Evolutionary conservation across 2,329 filamentous ascomycete genomes (phyloP).

Genomic region (Diplodia intermedia): DNA sequence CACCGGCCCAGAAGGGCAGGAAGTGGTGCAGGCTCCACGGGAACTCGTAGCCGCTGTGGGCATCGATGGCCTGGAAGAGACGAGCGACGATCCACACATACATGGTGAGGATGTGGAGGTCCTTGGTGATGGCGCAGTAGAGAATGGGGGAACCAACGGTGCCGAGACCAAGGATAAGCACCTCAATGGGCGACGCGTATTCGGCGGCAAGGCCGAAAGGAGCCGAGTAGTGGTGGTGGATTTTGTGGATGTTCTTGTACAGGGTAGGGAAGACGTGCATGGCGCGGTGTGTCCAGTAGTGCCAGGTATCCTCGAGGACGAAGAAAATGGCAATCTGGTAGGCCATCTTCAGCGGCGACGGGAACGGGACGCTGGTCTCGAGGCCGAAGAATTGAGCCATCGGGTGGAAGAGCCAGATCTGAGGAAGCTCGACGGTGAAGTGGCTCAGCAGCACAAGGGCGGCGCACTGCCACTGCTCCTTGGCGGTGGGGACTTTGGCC

Average conservation of each 20-base stretch:
- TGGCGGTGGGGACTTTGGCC: conserved; percentile 87
- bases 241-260: conserved; percentile 97
- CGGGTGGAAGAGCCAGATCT: conserved; percentile 99
- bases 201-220: conserved; percentile 96
- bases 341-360: conserved; percentile 81
- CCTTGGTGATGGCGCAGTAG: conserved; percentile 80
- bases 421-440: conserved; percentile 96
- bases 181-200: conserved; percentile 96
- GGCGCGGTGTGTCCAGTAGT: conserved; percentile 94
- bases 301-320: conserved; percentile 94
- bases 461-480: conserved; percentile 94
- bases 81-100: conserved; percentile 94
- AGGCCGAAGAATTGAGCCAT: conserved; percentile 93
- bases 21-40: conserved; percentile 96
- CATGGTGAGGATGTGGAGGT: conserved; percentile 97
- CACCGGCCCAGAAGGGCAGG: conserved; percentile 96
- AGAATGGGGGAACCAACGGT: conserved; percentile 82
- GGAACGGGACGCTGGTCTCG: conserved; percentile 87
- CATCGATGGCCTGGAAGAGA: conserved; percentile 96
- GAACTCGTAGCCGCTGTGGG: conserved; percentile 97
- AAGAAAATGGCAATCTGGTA: conserved; percentile 95
- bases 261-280: conserved; percentile 88
- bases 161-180: conserved; percentile 90
- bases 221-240: conserved; percentile 98
- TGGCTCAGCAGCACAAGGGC: conserved; percentile 91